A percentile compares a stretch with the other conserved stretches of the same genome.
These are phyloP conservation scores for Asclepias syriaca DNA, from an alignment of 257 asterid genomes.

Conservation along the genomic window DNA sequence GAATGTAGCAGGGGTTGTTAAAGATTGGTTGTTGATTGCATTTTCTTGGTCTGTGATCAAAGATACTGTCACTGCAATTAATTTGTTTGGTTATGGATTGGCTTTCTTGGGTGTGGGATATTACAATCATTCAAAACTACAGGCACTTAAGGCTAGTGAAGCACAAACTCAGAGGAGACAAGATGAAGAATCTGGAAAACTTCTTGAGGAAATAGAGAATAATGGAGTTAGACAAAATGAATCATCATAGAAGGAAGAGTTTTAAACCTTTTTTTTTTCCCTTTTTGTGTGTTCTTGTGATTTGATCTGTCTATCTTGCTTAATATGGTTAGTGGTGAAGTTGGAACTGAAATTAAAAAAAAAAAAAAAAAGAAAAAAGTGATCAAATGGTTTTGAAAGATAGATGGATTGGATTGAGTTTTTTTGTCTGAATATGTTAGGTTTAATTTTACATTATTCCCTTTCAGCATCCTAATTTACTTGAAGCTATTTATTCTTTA, in stretches of 20 bases:
- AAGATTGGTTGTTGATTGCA: slow-evolving; percentile 27
- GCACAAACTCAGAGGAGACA: slow-evolving; percentile 7
- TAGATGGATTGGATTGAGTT: background rate
- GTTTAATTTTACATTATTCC: background rate
- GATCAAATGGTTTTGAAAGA: background rate
- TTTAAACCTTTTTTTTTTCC: background rate
- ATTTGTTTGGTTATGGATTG: slow-evolving; percentile 22
- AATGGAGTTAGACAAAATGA: background rate
- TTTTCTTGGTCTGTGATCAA: slow-evolving; percentile 30
- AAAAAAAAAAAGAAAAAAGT: too few relatives aligned
- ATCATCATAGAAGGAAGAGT: background rate
- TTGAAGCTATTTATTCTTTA: background rate
- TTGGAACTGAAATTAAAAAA: background rate
- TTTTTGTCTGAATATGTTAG: background rate
- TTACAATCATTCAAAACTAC: slow-evolving; percentile 18
- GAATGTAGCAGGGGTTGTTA: slow-evolving; percentile 34
- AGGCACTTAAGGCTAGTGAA: slow-evolving; percentile 17
- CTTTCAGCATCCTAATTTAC: background rate
- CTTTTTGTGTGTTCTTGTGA: background rate
- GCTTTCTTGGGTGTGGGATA: slow-evolving; percentile 22
- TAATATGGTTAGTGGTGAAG: background rate
- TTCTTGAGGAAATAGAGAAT: slow-evolving; percentile 10
- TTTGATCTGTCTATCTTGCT: background rate
- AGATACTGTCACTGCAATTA: slow-evolving; percentile 27
- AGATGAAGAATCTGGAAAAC: slow-evolving; percentile 13